Evolutionary conservation across 441 rosid genomes (phyloP), one percentile per base, ranked within the genome.

Genomic region (Populus hybrid): DNA sequence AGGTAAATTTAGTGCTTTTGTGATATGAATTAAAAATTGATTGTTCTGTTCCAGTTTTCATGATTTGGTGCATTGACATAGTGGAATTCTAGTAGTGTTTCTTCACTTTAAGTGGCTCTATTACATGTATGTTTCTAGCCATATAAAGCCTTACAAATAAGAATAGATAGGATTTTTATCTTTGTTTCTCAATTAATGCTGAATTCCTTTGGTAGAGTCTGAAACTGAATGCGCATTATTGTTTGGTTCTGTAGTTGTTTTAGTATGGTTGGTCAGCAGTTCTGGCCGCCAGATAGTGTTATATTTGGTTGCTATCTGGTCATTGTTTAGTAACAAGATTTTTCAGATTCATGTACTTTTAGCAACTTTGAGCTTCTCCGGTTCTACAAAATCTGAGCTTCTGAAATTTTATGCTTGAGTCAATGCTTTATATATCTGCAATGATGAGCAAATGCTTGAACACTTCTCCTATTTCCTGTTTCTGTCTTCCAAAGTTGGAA

Each of bases 1-100:
- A 89, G 93, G 93, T 91, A 80, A 85, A 68, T 67, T 70, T 50
- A 11, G 64, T 14, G 1, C 14, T 38, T 56, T 16, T 23, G 6
- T 56, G 67, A 9, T 40, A 6, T n/a, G 26, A 26, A 23, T 26
- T 56, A 31, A 1, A 29, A 7, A 1, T 23, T 67, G 69, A 23
- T 61, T 9, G 8, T 36, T 69, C 9, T 69, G 20, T 23, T 29
- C 20, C 2, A 24, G 23, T 26, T 20, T 64, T 64, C 12, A 10
- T 1, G 18, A 9, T 64, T 64, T 64, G 68, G 68, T 64, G 68
- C 8, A 5, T 2, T 53, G 31, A 3, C 56, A 50, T 50, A 50
- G 6, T 14, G n/a, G 56, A 50, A 50, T 50, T 50, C 7, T 50
- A 50, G n/a, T 50, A 0, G 56, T 14, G 56, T 50, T 50, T 50